Percentiles rank a stretch among this genome's conserved stretches.
phyloP scores from a whole-genome alignment of 148 eudicot species.

The Diospyros lotus region DNA sequence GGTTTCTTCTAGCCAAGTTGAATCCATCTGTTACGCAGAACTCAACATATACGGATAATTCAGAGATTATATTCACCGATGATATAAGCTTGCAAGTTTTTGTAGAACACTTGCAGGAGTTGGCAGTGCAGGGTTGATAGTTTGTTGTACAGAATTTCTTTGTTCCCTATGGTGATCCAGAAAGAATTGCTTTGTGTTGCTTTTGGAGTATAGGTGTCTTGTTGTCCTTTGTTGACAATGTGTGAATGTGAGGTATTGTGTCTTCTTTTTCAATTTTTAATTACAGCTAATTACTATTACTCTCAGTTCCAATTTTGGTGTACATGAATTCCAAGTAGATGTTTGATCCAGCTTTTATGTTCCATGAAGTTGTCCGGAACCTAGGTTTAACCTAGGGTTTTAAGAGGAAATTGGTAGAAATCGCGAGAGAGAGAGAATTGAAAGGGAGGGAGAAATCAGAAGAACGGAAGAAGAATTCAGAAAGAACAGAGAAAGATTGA shows the following conservation, averaged over 20 bases:
- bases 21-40: slow-evolving; percentile 94
- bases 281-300: neutral
- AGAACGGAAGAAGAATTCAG: too few species aligned
- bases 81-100: slow-evolving; percentile 93
- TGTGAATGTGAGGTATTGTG: slow-evolving; percentile 6
- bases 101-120: slow-evolving; percentile 77
- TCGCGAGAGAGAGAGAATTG: too few species aligned
- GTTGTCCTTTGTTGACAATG: neutral
- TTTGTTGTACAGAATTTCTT: slow-evolving; percentile 6
- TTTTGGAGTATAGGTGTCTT: neutral
- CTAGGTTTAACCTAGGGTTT: too few species aligned
- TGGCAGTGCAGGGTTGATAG: slow-evolving; percentile 81
- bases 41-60: slow-evolving; percentile 53
- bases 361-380: neutral
- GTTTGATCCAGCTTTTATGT: neutral
- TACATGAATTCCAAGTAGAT: neutral
- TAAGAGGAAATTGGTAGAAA: too few species aligned
- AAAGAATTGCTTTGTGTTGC: neutral
- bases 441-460: too few species aligned
- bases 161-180: neutral
- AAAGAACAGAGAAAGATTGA: too few species aligned
- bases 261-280: neutral
- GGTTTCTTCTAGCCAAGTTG: slow-evolving; percentile 93
- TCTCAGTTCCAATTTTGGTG: neutral
- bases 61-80: slow-evolving; percentile 80